Conservation (phyloP, 2,329 filamentous ascomycete species). For the Exophiala dermatitidis region DNA sequence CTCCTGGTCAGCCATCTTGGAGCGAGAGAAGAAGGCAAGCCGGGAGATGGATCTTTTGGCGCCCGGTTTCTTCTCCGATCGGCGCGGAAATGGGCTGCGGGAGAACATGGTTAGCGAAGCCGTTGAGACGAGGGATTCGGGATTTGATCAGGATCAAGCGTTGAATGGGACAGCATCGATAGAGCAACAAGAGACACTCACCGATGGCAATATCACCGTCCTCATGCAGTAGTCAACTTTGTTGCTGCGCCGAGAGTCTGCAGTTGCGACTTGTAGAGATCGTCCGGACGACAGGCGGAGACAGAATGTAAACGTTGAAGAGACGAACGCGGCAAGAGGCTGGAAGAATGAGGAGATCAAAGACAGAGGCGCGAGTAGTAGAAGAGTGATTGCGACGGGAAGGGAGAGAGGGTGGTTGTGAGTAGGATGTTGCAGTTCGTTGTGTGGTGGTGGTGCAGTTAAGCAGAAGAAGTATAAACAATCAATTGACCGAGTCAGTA, state of each 20-base stretch:
- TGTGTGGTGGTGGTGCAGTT: not conserved
- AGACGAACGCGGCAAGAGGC: not conserved
- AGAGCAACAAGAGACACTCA: not conserved
- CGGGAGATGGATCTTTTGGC: conserved; percentile 8
- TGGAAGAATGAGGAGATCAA: not conserved
- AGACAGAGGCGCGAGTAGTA: not conserved
- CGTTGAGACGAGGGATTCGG: not conserved
- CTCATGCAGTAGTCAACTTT: not conserved
- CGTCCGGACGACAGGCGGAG: not conserved
- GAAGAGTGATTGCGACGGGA: not conserved
- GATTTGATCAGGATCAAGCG: not conserved
- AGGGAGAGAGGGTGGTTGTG: not conserved
- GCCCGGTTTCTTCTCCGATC: conserved; percentile 8
- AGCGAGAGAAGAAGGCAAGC: conserved; percentile 21
- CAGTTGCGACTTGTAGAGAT: conserved; percentile 1
- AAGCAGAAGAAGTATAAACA: not conserved
- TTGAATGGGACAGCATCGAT: not conserved
- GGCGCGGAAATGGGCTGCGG: conserved; percentile 19
- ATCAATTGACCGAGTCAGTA: not conserved
- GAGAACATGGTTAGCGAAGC: conserved; percentile 21
- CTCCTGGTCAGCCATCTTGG: conserved; percentile 37
- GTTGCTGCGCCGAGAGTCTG: not conserved
- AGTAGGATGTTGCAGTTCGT: not conserved
- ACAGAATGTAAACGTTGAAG: not conserved
- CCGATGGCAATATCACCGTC: not conserved